Conservation (phyloP, 768 basidiomycete genomes). For the Rhodotorula kratochvilovae region DNA sequence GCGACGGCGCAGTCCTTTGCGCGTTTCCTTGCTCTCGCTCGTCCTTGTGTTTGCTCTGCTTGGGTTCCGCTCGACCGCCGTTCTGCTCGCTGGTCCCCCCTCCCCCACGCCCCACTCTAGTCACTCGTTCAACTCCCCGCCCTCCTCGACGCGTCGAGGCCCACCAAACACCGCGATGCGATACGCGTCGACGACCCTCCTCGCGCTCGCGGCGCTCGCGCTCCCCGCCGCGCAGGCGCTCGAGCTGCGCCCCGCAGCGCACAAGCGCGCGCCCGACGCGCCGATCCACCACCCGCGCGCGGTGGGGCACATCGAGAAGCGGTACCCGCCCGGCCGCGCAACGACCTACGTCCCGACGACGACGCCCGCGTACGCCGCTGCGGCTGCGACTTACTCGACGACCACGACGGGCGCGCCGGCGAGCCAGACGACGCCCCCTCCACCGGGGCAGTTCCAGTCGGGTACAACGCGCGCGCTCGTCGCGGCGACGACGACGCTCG, state of each 20-base stretch:
- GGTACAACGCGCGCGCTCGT: conserved; percentile 1
- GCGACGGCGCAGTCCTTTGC: too few species aligned
- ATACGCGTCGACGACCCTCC: background rate
- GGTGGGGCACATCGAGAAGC: conserved; percentile 8
- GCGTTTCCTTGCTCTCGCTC: too few species aligned
- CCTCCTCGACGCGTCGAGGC: background rate
- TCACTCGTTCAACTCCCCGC: background rate
- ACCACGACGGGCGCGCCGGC: background rate
- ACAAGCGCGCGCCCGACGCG: background rate
- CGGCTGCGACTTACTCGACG: background rate
- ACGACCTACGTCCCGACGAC: conserved; percentile 4
- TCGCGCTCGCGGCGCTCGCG: background rate
- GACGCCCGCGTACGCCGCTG: background rate
- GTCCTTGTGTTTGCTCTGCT: background rate
- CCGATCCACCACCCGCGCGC: background rate
- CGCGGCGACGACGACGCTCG: background rate
- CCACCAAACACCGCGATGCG: background rate
- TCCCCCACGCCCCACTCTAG: too few species aligned
- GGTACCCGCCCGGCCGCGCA: conserved; percentile 16
- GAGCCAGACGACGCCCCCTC: background rate
- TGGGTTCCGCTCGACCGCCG: too few species aligned
- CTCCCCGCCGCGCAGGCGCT: background rate
- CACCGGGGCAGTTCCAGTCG: background rate
- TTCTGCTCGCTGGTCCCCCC: too few species aligned
- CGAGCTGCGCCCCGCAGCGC: background rate